phyloP scores from a whole-genome alignment of 2,329 filamentous ascomycete species.

The Neopestalotiopsis rosae region DNA sequence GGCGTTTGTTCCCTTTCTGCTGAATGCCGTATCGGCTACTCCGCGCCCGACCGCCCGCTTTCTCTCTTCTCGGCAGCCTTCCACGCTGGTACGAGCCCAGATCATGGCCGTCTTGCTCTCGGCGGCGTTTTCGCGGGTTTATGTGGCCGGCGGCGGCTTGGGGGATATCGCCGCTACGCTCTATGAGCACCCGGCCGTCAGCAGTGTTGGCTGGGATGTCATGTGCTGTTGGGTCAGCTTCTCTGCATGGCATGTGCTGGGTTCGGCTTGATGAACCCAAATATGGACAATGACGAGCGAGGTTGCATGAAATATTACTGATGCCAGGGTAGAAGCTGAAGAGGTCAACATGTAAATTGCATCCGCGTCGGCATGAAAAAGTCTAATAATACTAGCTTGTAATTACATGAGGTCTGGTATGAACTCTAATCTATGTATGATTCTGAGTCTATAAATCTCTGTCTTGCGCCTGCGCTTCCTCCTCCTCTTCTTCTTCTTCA shows the following conservation, averaged over 20 bases:
- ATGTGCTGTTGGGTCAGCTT: slow-evolving; percentile 33
- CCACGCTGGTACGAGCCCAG: background rate
- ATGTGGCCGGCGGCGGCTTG: background rate
- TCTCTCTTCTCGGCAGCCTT: background rate
- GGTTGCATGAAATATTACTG: no score
- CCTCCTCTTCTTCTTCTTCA: background rate
- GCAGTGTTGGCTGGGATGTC: slow-evolving; percentile 34
- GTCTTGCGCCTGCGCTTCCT: background rate
- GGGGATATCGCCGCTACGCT: background rate
- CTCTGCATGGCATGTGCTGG: slow-evolving; percentile 23
- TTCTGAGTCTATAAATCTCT: background rate
- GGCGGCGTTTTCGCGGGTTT: background rate
- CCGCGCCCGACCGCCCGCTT: background rate
- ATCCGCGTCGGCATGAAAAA: no score
- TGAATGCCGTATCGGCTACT: slow-evolving; percentile 3
- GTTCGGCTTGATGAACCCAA: background rate
- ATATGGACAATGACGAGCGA: no score
- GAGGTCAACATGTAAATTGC: no score
- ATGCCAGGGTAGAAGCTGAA: no score
- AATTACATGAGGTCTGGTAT: background rate
- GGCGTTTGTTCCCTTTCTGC: slow-evolving; percentile 30
- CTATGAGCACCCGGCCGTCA: slow-evolving; percentile 32
- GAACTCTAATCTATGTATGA: no score
- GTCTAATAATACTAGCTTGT: background rate
- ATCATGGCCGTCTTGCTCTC: background rate